Percentiles rank a stretch among this genome's conserved stretches.
Conservation (phyloP, 495 filamentous ascomycete species). For the Sordaria brevicollis region DNA sequence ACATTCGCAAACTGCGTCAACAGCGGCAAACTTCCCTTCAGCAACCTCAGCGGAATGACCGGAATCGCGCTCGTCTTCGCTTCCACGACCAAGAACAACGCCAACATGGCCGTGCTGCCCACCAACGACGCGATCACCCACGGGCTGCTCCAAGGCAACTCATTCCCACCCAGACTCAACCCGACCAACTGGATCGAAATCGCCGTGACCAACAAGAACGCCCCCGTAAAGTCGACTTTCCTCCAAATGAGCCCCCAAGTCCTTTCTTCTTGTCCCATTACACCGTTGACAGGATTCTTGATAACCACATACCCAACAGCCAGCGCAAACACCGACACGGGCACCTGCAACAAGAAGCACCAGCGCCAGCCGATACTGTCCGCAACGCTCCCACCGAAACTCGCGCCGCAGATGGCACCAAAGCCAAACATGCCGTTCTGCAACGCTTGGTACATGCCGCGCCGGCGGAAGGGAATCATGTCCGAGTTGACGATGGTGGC, state of each 20-base stretch:
- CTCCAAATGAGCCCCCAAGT: slow-evolving; percentile 32
- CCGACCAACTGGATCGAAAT: slow-evolving; percentile 49
- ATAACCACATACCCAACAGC: slow-evolving; percentile 44
- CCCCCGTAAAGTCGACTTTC: slow-evolving; percentile 46
- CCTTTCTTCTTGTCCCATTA: slow-evolving; percentile 7
- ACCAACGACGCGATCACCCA: slow-evolving; percentile 45
- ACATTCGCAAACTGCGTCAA: slow-evolving; percentile 50
- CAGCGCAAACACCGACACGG: slow-evolving; percentile 41
- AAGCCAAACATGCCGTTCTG: slow-evolving; percentile 55
- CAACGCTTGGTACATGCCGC: slow-evolving; percentile 55
- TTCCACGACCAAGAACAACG: slow-evolving; percentile 43
- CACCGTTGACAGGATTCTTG: slow-evolving; percentile 22
- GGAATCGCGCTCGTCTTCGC: slow-evolving; percentile 48
- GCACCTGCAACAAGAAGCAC: slow-evolving; percentile 43
- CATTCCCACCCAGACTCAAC: slow-evolving; percentile 51
- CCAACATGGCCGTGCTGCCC: slow-evolving; percentile 40
- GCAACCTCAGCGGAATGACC: slow-evolving; percentile 48
- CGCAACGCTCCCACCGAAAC: slow-evolving; percentile 37
- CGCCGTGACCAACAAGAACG: slow-evolving; percentile 45
- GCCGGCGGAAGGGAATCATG: slow-evolving; percentile 51
- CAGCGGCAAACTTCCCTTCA: slow-evolving; percentile 41
- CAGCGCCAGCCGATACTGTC: slow-evolving; percentile 41
- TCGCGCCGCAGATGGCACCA: slow-evolving; percentile 38
- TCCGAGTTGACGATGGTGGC: slow-evolving; percentile 58
- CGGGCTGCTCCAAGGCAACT: slow-evolving; percentile 46